These are phyloP conservation scores for Pseudisothecium myosuroides DNA, from an alignment of 225 moss, liverwort and hornwort genomes.

Conservation along the genomic window DNA sequence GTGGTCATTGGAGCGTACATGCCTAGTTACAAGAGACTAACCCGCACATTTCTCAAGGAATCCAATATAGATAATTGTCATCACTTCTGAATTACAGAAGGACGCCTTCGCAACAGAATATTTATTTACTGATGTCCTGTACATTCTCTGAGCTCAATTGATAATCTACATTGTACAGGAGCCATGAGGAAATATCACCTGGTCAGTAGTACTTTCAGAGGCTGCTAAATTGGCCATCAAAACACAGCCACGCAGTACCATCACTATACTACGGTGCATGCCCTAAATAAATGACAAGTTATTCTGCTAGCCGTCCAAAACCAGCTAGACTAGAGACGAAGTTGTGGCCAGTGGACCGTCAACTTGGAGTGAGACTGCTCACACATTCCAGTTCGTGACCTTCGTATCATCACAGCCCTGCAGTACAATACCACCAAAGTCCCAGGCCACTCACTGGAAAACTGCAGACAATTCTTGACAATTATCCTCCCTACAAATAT, in stretches of 20 bases:
- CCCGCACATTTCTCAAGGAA: not conserved
- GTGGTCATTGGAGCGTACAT: not conserved
- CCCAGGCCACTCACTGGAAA: not conserved
- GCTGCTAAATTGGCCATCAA: not conserved
- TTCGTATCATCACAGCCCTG: not conserved
- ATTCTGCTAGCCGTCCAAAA: not conserved
- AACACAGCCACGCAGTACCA: not conserved
- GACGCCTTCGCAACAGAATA: constrained; percentile 7
- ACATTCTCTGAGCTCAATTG: constrained; percentile 2
- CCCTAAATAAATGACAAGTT: not conserved
- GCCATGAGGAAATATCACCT: not conserved
- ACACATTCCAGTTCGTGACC: not conserved
- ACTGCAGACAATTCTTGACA: not conserved
- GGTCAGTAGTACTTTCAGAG: not conserved
- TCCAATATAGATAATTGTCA: not conserved
- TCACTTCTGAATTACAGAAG: constrained; percentile 31
- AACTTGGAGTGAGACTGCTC: not conserved
- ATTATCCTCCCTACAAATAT: not conserved
- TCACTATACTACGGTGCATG: not conserved
- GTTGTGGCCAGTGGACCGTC: not conserved
- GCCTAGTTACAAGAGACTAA: not conserved
- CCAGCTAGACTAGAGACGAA: not conserved
- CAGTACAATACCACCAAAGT: not conserved
- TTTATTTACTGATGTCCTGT: not conserved
- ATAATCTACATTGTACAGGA: not conserved